phyloP scores from a whole-genome alignment of 1,284 basidiomycete species.

The Jaminaea rosea region DNA sequence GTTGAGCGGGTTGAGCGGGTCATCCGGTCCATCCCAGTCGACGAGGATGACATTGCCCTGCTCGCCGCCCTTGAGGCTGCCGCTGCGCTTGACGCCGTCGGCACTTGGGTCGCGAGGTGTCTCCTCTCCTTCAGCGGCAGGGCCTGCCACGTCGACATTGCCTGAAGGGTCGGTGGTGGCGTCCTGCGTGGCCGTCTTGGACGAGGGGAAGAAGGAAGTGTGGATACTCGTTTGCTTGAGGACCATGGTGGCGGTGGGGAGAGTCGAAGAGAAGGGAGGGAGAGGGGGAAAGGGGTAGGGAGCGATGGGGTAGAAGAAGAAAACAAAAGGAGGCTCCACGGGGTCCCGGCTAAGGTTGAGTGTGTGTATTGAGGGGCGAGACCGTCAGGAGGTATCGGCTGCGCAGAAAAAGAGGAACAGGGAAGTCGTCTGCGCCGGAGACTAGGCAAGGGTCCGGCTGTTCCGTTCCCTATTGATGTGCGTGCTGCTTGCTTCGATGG shows the following conservation, averaged over 20 bases:
- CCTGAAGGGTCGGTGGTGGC: conserved; percentile 6
- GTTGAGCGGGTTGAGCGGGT: conserved; percentile 35
- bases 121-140: background rate
- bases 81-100: background rate
- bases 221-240: conserved; percentile 33
- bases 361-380: too few species aligned
- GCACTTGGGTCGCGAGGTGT: conserved; percentile 2
- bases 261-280: too few species aligned
- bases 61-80: conserved; percentile 8
- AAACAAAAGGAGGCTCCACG: too few species aligned
- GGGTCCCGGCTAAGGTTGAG: too few species aligned
- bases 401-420: too few species aligned
- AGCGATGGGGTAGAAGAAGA: background rate
- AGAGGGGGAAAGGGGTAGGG: background rate
- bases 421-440: too few species aligned
- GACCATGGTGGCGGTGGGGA: conserved; percentile 13
- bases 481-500: too few species aligned
- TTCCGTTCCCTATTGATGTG: too few species aligned
- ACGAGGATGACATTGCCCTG: conserved; percentile 33
- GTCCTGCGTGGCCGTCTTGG: conserved; percentile 20
- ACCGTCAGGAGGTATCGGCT: too few species aligned
- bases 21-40: conserved; percentile 22
- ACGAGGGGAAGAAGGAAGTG: conserved; percentile 27
- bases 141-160: too few species aligned
- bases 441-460: too few species aligned